Conservation (phyloP, 2,329 filamentous ascomycete species). For the Tetracladium maxilliforme region DNA sequence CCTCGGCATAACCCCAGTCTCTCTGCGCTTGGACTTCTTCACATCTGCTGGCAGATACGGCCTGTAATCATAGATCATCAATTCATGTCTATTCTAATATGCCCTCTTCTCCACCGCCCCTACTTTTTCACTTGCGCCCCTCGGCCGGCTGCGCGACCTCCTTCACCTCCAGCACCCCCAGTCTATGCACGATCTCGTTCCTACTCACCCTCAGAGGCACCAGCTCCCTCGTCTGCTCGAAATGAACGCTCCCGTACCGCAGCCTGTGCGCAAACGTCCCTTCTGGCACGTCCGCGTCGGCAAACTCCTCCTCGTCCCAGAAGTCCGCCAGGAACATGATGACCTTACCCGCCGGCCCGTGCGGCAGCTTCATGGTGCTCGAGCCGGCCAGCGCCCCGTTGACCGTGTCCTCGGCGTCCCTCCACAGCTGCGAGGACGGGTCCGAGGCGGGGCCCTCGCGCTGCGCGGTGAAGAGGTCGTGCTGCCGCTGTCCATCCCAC, state of each 20-base stretch:
- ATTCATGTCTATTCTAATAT: too few species aligned
- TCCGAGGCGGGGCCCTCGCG: slow-evolving; percentile 10
- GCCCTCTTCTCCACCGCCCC: too few species aligned
- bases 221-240: slow-evolving; percentile 4
- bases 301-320: slow-evolving; percentile 16
- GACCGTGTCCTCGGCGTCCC: slow-evolving; percentile 13
- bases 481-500: slow-evolving; percentile 15
- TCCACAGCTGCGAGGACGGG: slow-evolving; percentile 10
- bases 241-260: slow-evolving; percentile 11
- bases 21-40: too few species aligned
- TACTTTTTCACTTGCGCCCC: too few species aligned
- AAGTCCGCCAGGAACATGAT: slow-evolving; percentile 15
- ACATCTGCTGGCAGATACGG: too few species aligned
- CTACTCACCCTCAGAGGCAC: too few species aligned
- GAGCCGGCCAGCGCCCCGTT: slow-evolving; percentile 15
- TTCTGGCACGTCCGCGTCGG: slow-evolving; percentile 13
- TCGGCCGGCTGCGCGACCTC: too few species aligned
- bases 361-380: slow-evolving; percentile 17
- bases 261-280: slow-evolving; percentile 15
- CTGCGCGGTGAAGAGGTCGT: slow-evolving; percentile 14
- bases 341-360: slow-evolving; percentile 12
- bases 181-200: too few species aligned
- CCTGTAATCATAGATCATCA: too few species aligned
- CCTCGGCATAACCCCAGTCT: too few species aligned
- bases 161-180: too few species aligned